A percentile compares a stretch with the other conserved stretches of the same genome.
phyloP scores from a whole-genome alignment of 208 protist species.

The Angomonas desouzai region DNA sequence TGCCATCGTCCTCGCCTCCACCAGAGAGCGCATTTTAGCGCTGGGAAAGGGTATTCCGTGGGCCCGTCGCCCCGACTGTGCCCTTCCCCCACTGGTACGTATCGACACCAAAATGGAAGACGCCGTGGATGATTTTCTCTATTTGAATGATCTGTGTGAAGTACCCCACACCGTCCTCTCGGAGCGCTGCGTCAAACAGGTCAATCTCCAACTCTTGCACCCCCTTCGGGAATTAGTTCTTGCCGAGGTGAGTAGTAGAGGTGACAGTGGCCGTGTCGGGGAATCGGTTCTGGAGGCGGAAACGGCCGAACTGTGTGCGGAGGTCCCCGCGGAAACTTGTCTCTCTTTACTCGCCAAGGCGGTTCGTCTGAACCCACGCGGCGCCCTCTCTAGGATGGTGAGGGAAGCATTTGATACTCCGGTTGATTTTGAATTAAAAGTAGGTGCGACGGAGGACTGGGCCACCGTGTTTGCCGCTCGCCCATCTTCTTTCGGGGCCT shows the following conservation, averaged over 20 bases:
- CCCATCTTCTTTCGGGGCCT: background rate
- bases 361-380: background rate
- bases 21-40: conserved; percentile 27
- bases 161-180: conserved; percentile 16
- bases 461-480: background rate
- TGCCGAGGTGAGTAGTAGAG: too few species aligned
- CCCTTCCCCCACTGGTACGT: background rate
- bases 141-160: conserved; percentile 77
- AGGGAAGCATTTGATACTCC: background rate
- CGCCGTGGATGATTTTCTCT: conserved; percentile 78
- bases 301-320: background rate
- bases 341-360: background rate
- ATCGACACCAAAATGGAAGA: conserved; percentile 50
- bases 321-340: background rate
- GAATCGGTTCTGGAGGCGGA: too few species aligned
- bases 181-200: background rate
- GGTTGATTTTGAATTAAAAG: background rate
- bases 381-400: background rate
- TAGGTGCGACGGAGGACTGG: background rate
- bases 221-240: background rate
- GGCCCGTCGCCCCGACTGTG: background rate
- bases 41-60: conserved; percentile 34
- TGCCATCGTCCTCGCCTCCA: conserved; percentile 20
- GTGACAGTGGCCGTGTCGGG: too few species aligned
- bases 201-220: background rate